Base-by-base conservation (phyloP, 202 grass and related monocot genomes). In the Musa balbisiana region DNA sequence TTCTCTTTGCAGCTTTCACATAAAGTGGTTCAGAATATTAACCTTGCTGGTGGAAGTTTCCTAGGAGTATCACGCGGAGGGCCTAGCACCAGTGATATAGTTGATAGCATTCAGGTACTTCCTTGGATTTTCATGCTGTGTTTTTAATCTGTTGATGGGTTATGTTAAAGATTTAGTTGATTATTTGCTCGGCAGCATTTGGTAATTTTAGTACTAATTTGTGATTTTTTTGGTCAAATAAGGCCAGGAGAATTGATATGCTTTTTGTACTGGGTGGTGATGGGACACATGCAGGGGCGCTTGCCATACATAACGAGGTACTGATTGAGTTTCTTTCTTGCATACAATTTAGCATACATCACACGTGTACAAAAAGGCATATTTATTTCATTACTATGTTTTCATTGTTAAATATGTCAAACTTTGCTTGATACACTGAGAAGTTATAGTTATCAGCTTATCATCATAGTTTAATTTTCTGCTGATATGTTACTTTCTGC, bases 201-300 rank as follows among this genome's bases (percentile, higher is more conserved):
- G 11, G 9, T 0, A 56, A 56, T 24, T 56, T 12, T 56, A 1
- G 25, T 74, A 58, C 21, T 74, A 29, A 56, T 55, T 74, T 74
- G 15, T 74, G 51, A 15, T 5, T 19, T 71, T 52, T 83, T 54
- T 58, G 59, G 17, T 54, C 22, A 76, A 80, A 76, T 87, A 77
- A 99, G 95, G 95, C 83, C 55, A 86, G 78, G 83, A 85, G 85
- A 67, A 88, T 98, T 87, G 89, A 98, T 86, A 98, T 94, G 91
- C 85, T 98, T 73, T 98, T 98, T 89, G 79, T 98, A 56, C 83
- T 98, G 25, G 91, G 95, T 84, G 95, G 95, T 82, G 88, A 99
- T 79, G 95, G 95, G 66, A 99, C 95, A 76, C 95, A 99, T 92
- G 95, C 95, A 83, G 95, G 91, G 71, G 95, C 91, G 66, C 86